A percentile compares a stretch with the other conserved stretches of the same genome.
phyloP scores from a whole-genome alignment of 106 monocot species.

The Agapanthus africanus region DNA sequence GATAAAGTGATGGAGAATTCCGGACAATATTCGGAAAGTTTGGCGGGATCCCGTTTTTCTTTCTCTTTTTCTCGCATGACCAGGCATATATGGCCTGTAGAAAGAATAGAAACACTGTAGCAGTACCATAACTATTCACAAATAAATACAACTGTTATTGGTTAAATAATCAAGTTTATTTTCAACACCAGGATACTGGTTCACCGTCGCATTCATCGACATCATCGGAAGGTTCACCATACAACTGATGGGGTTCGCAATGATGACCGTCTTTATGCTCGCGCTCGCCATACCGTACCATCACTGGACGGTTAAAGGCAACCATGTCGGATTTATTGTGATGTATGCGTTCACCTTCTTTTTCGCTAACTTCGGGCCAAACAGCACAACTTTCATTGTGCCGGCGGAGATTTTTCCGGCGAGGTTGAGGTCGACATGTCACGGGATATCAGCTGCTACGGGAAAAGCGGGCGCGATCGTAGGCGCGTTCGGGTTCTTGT shows the following conservation, averaged over 20 bases:
- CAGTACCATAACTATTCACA: too few species aligned
- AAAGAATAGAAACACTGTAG: too few species aligned
- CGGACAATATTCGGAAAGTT: too few species aligned
- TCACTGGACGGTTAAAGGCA: conserved; percentile 24
- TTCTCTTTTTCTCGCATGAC: too few species aligned
- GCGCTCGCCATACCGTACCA: conserved; percentile 29
- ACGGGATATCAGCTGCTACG: conserved; percentile 56
- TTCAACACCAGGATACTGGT: too few species aligned
- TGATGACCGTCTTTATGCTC: conserved; percentile 39
- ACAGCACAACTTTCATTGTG: conserved; percentile 57
- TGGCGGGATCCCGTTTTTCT: too few species aligned
- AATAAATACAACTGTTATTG: too few species aligned
- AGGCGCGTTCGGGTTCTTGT: conserved; percentile 29
- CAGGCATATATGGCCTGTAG: too few species aligned
- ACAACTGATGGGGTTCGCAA: conserved; percentile 25
- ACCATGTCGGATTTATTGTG: conserved; percentile 29
- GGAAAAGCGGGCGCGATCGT: conserved; percentile 56
- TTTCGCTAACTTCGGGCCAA: conserved; percentile 68
- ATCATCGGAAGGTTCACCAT: conserved; percentile 28
- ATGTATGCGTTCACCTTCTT: conserved; percentile 54
- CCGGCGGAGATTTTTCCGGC: conserved; percentile 67
- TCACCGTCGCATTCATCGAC: conserved; percentile 48
- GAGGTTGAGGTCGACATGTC: conserved; percentile 53
- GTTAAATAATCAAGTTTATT: too few species aligned
- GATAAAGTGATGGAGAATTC: too few species aligned